phyloP scores from a whole-genome alignment of 2,329 filamentous ascomycete species.

The Fusarium paranaense region DNA sequence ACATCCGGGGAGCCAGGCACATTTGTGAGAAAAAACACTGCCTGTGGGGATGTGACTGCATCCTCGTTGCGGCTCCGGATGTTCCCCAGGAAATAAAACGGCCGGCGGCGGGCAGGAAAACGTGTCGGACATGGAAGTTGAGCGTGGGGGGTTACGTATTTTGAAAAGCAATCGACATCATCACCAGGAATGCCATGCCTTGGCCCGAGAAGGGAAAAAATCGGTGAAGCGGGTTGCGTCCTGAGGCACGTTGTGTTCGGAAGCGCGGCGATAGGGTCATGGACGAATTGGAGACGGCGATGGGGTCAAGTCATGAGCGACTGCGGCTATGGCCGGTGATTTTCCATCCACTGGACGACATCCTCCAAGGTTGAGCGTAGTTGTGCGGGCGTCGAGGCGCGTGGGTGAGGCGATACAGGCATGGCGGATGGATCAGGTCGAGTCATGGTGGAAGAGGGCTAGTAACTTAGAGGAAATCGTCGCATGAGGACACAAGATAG shows the following conservation, averaged over 20 bases:
- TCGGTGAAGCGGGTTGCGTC: conserved; percentile 2
- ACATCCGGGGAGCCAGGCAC: neutral
- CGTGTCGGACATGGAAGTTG: neutral
- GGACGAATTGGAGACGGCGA: neutral
- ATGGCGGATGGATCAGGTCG: conserved; percentile 6
- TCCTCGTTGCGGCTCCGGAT: conserved; percentile 30
- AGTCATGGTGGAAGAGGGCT: conserved; percentile 23
- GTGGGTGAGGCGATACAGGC: conserved; percentile 17
- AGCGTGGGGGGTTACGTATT: conserved; percentile 8
- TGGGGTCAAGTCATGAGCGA: neutral
- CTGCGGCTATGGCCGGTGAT: conserved; percentile 1
- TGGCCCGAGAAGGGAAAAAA: neutral
- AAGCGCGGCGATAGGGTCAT: conserved; percentile 5
- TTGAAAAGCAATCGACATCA: neutral
- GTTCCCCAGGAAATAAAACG: conserved; percentile 36
- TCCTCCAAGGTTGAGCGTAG: neutral
- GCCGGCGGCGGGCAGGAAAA: neutral
- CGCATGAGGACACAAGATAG: conserved; percentile 11
- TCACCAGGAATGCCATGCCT: neutral
- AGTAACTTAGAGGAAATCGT: conserved; percentile 39
- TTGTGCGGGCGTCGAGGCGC: conserved; percentile 33
- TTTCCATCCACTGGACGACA: neutral
- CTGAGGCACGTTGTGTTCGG: neutral
- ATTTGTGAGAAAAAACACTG: conserved; percentile 2
- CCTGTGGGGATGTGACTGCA: conserved; percentile 11